Evolutionary conservation across 2,329 filamentous ascomycete species (phyloP).

Genomic region (Pseudocercospora macadamiae): DNA sequence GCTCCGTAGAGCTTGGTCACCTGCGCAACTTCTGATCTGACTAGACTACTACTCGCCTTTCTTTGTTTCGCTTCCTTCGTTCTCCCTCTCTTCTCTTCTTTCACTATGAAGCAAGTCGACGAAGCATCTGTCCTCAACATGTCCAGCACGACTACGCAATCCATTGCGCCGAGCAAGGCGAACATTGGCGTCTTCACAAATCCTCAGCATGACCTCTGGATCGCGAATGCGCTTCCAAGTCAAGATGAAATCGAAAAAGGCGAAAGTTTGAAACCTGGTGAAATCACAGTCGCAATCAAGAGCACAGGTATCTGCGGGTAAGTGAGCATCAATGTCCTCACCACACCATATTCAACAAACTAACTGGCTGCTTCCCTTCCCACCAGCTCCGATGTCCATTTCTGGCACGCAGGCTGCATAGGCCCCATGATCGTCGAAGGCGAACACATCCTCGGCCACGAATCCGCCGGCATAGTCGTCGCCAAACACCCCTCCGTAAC

Average conservation of each 20-base stretch:
- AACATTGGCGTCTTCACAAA: conserved; percentile 98
- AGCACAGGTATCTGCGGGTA: conserved; percentile 96
- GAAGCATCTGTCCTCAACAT: conserved; percentile 18
- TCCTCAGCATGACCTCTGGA: conserved; percentile 87
- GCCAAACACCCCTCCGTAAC: conserved; percentile 81
- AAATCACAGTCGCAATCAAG: conserved; percentile 86
- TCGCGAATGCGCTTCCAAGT: conserved; percentile 75
- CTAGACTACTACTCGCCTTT: neutral
- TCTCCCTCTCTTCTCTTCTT: conserved; percentile 2
- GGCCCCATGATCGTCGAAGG: conserved; percentile 91
- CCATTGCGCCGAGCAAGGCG: conserved; percentile 63
- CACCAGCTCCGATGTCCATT: conserved; percentile 85
- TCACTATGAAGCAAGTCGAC: conserved; percentile 20
- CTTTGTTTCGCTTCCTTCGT: neutral
- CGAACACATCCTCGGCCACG: conserved; percentile 92
- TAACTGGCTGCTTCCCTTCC: neutral
- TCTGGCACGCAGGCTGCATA: conserved; percentile 95
- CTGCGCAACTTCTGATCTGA: conserved; percentile 10
- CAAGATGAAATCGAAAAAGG: conserved; percentile 72
- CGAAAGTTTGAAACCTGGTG: conserved; percentile 72
- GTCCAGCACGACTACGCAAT: conserved; percentile 21
- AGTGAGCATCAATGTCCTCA: conserved; percentile 28
- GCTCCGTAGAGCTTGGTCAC: conserved; percentile 12
- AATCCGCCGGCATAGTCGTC: conserved; percentile 81
- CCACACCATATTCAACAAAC: neutral